These are phyloP conservation scores for Bocquillonia castaneifolia DNA, from an alignment of 441 rosid genomes.

Conservation along the genomic window DNA sequence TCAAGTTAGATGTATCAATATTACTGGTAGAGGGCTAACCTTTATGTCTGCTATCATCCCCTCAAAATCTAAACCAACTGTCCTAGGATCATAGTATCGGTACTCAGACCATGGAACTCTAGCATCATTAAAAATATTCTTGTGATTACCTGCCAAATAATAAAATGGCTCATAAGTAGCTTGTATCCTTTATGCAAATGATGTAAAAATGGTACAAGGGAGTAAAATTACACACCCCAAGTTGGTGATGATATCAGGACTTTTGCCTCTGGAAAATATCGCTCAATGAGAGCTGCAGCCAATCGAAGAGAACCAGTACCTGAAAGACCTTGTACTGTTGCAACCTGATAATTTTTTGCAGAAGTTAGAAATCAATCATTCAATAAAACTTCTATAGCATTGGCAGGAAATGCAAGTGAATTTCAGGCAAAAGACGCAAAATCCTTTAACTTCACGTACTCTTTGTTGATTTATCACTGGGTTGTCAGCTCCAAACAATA, in stretches of 20 bases:
- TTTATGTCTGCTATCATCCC: conserved; percentile 92
- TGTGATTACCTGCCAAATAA: conserved; percentile 74
- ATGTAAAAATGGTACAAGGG: conserved; percentile 12
- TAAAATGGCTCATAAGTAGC: conserved; percentile 16
- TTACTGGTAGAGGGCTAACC: conserved; percentile 33
- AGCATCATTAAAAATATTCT: conserved; percentile 93
- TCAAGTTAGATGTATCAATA: neutral
- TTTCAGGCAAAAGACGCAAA: conserved; percentile 1
- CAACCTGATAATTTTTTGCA: conserved; percentile 50
- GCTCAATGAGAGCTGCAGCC: conserved; percentile 87
- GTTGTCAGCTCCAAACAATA: conserved; percentile 77
- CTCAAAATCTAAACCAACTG: conserved; percentile 95
- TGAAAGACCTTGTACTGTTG: conserved; percentile 94
- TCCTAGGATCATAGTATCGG: conserved; percentile 90
- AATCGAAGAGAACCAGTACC: conserved; percentile 94
- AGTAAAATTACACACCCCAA: conserved; percentile 53
- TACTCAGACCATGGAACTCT: conserved; percentile 93
- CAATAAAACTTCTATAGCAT: neutral
- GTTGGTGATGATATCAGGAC: conserved; percentile 88
- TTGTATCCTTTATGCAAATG: neutral
- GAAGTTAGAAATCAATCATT: neutral
- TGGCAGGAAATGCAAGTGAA: neutral
- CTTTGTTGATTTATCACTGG: conserved; percentile 61
- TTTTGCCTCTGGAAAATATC: conserved; percentile 88
- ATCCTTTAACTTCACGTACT: conserved; percentile 37